Evolutionary conservation across 2,329 filamentous ascomycete genomes (phyloP).

Genomic region (Aspergillus sojae): DNA sequence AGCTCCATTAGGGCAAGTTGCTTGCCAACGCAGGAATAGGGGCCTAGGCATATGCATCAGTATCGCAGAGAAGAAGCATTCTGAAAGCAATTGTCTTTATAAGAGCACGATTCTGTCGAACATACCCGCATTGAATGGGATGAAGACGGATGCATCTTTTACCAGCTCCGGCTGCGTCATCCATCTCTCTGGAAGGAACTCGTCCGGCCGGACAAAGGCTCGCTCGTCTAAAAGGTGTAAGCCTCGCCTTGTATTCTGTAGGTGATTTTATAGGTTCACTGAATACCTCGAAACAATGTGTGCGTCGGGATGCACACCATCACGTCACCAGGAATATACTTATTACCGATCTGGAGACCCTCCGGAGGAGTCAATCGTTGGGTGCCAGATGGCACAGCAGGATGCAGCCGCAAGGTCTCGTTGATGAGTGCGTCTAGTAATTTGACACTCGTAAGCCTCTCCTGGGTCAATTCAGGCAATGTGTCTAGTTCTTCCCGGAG

Average conservation of each 20-base stretch:
- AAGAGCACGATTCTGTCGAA: accelerated
- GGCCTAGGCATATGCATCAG: not conserved
- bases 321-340: conserved; percentile 8
- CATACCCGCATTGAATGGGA: conserved; percentile 22
- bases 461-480: conserved; percentile 9
- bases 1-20: conserved; percentile 24
- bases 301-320: not conserved
- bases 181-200: conserved; percentile 26
- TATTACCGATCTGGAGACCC: conserved; percentile 10
- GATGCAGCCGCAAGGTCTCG: conserved; percentile 13
- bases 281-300: not conserved
- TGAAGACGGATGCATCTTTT: conserved; percentile 16
- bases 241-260: too few species aligned
- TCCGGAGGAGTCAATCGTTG: conserved; percentile 13
- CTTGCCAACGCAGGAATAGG: conserved; percentile 19
- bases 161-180: conserved; percentile 18
- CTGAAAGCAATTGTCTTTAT: not conserved
- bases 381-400: conserved; percentile 9
- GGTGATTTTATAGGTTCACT: too few species aligned
- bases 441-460: not conserved
- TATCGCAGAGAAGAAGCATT: not conserved
- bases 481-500: conserved; percentile 12
- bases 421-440: conserved; percentile 25
- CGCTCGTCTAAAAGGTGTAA: not conserved
- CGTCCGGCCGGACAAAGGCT: not conserved